Evolutionary conservation across 2,329 filamentous ascomycete species (phyloP).

Genomic region (Metarhizium robertsii): DNA sequence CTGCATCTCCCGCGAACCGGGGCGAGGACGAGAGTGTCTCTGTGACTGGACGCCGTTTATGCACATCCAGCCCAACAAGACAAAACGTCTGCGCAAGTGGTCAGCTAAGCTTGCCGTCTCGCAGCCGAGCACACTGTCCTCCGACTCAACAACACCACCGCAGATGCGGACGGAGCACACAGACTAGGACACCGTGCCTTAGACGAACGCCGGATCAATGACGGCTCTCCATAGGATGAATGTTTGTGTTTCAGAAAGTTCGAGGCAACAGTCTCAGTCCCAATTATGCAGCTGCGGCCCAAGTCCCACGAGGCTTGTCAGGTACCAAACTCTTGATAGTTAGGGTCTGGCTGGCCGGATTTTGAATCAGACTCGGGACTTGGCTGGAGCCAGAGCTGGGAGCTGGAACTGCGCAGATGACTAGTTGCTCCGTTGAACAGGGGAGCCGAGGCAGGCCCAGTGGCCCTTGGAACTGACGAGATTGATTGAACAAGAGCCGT

Average conservation of each 20-base stretch:
- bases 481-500: not conserved
- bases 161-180: not conserved
- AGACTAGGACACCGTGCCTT: not conserved
- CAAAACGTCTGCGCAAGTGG: too few species aligned
- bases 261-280: not conserved
- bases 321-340: constrained; percentile 1
- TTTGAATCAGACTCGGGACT: too few species aligned
- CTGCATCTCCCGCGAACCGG: not conserved
- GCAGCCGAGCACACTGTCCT: too few species aligned
- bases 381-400: not conserved
- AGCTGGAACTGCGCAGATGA: not conserved
- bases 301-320: constrained; percentile 4
- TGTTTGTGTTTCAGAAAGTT: not conserved
- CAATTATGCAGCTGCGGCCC: constrained; percentile 3
- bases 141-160: not conserved
- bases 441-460: not conserved
- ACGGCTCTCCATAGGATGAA: not conserved
- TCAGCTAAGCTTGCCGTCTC: too few species aligned
- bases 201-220: not conserved
- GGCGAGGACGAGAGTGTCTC: not conserved
- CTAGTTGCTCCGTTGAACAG: not conserved
- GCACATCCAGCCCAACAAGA: too few species aligned
- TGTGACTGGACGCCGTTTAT: too few species aligned
- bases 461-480: not conserved
- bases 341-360: not conserved